Evolutionary conservation across 106 monocot genomes (phyloP), one percentile per base, ranked within the genome.

Genomic region (Chionographis japonica): DNA sequence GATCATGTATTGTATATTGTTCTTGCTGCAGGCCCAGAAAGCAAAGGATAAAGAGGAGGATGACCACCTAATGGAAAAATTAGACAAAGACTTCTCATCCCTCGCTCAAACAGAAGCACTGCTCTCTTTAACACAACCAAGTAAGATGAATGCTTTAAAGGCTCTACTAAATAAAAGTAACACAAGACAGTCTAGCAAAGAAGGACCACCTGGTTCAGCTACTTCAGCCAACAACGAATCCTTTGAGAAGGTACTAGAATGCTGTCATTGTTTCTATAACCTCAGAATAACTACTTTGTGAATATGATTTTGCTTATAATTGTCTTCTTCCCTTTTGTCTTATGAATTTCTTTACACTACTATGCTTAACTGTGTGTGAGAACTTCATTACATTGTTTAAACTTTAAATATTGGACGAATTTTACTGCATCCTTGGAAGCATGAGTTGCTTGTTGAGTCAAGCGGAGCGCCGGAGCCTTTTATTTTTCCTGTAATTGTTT

Each of bases 1-100:
- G 3, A 50, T 62, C 8, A 15, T 15, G 13, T 53, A 9, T 62
- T 75, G 18, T 19, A 61, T 78, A 16, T 43, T 56, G 4, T 77
- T 57, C n/a, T 69, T 70, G 4, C 13, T 78, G 49, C 79, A 97
- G 97, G 86, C 80, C 16, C 78, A 84, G 65, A 97, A 85, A 74
- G 92, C 85, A 50, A 87, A 74, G 72, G 89, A 87, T 37, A 97
- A 77, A 63, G 97, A 97, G 85, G 97, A 82, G 10, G 80, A 87
- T 65, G 86, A 83, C 39, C 81, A 70, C 61, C 50, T 92, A 52
- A 72, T 85, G 69, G 81, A 84, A 60, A 81, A 90, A 68, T 49
- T 94, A 51, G 93, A 94, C 58, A 61, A 76, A 59, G 82, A 90
- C 50, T 94, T 94, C 35, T 49, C 68, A 46, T 75, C 77, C 8